Base-by-base conservation (phyloP, 768 basidiomycete species). In the Cystofilobasidium bisporidii region DNA sequence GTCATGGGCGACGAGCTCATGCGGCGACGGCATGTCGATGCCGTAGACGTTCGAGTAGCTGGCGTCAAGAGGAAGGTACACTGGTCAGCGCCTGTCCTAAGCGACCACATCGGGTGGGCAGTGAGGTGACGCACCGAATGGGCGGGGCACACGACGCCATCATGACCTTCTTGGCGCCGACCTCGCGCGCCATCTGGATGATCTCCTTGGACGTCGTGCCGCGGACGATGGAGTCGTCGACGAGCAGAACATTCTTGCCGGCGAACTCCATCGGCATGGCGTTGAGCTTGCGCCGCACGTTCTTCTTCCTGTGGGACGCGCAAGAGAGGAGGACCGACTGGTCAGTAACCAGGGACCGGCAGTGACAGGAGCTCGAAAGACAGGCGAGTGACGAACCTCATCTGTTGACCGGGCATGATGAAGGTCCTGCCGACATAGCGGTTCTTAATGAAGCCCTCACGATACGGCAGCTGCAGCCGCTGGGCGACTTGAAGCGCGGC, bases 191-290 rank as follows among this genome's bases (percentile, higher is more conserved):
- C 93, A 99, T 98, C 76, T 97, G 93, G 30, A 99, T 84, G 70
- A 99, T 99, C 76, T 99, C 96, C 75, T 90, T 94, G 18, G 94
- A 98, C 0, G 96, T 99, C 0, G 96, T 99, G 8, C 96, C 96
- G 30, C 96, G 86, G 26, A 99, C 96, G 72, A 99, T 99, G 0
- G 96, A 98, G 78, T 99, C 94, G 78, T 99, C 96, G 20, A 99
- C 96, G 57, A 99, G 83, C 48, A 99, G 83, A 6, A 99, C 92
- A 71, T 88, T 88, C 80, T 94, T 98, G 73, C 81, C 83, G 12
- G 82, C 83, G 75, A 99, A 99, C 78, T 99, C 96, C 63, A 97
- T 81, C 6, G 96, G 92, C 93, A 98, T 99, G 0, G 96, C 94
- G 75, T 98, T 99, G 67, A 98, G 80, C 77, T 99, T 99, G 72